A percentile compares a stretch with the other conserved stretches of the same genome.
phyloP scores from a whole-genome alignment of 805 yeast species.

The Lachancea nothofagi region DNA sequence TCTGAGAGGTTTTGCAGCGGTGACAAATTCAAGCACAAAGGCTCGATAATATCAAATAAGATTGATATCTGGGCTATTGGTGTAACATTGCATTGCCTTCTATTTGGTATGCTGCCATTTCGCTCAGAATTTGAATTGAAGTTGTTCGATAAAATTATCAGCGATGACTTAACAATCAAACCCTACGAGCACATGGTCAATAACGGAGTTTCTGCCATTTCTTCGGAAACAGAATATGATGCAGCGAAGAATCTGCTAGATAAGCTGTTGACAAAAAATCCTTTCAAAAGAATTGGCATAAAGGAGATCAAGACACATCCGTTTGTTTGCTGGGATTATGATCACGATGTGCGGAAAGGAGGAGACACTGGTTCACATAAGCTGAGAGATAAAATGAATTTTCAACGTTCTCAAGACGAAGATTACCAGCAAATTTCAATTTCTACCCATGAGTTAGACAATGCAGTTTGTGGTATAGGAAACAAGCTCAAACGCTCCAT shows the following conservation, averaged over 20 bases:
- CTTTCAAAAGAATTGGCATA: constrained; percentile 61
- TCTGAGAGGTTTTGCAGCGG: constrained; percentile 18
- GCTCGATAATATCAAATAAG: constrained; percentile 63
- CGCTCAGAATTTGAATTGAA: constrained; percentile 66
- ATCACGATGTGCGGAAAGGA: constrained; percentile 11
- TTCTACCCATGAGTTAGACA: constrained; percentile 60
- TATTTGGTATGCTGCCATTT: constrained; percentile 88
- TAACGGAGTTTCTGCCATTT: constrained; percentile 30
- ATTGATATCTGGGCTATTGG: constrained; percentile 99
- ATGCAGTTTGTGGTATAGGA: constrained; percentile 81
- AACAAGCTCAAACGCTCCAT: constrained; percentile 45
- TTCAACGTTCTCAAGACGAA: constrained; percentile 28
- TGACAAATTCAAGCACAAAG: constrained; percentile 24
- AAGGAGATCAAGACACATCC: constrained; percentile 71
- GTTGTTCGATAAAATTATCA: constrained; percentile 74
- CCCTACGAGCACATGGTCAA: constrained; percentile 24
- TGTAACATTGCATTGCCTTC: constrained; percentile 78
- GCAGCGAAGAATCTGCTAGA: constrained; percentile 50
- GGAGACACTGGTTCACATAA: constrained; percentile 2
- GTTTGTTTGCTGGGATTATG: constrained; percentile 48
- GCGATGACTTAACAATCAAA: constrained; percentile 57
- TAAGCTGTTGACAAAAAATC: constrained; percentile 64
- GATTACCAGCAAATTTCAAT: constrained; percentile 47
- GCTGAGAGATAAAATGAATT: constrained; percentile 20
- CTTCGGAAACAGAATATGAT: constrained; percentile 37